Evolutionary conservation across 257 asterid species (phyloP).

Genomic region (Solanum clarkiae): DNA sequence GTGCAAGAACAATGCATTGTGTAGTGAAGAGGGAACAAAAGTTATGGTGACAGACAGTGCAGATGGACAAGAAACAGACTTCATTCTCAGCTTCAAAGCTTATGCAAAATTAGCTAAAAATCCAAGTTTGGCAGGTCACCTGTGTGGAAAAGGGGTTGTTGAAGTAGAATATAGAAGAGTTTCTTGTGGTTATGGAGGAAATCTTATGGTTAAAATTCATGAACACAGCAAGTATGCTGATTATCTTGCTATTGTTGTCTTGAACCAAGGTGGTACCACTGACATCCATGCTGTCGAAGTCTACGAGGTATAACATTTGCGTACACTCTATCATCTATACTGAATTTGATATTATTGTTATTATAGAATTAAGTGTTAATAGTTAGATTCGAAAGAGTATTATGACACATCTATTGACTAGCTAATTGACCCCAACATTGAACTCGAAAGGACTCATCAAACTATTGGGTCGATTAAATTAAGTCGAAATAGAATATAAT

Average conservation of each 20-base stretch:
- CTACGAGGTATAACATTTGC: not conserved
- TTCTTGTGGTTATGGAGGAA: not conserved
- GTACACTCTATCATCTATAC: fast-evolving
- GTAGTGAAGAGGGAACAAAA: not conserved
- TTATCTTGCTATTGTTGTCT: not conserved
- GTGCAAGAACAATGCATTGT: slow-evolving; percentile 8
- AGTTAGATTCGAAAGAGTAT: not conserved
- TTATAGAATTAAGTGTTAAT: not conserved
- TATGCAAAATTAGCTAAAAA: not conserved
- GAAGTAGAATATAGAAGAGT: not conserved
- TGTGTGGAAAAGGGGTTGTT: not conserved
- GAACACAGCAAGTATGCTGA: slow-evolving; percentile 3
- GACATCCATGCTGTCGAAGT: not conserved
- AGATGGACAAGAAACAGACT: slow-evolving; percentile 1
- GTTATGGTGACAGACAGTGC: not conserved
- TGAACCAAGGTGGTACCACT: not conserved
- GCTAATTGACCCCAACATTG: not conserved
- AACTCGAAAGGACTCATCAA: not conserved
- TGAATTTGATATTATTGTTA: not conserved
- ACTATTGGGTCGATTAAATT: not conserved
- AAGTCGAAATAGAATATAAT: not conserved
- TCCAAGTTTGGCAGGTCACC: not conserved
- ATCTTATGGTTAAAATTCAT: not conserved
- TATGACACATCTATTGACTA: not conserved
- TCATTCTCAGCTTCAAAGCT: not conserved